phyloP scores from a whole-genome alignment of 345 rosid genomes.

The Psidium friedrichsthalianum region DNA sequence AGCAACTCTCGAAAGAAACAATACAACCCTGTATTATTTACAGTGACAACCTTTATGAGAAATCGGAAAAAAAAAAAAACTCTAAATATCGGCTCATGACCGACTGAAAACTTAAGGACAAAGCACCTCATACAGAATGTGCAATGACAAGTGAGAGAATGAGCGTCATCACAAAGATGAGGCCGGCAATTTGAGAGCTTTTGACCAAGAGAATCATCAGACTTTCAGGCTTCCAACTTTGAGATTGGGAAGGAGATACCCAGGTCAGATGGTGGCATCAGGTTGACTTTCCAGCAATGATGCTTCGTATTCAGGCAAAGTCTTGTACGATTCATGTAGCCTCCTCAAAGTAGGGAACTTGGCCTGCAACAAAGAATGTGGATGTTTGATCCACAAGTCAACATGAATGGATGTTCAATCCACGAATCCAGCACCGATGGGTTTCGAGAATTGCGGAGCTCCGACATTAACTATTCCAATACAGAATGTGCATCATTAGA shows the following conservation, averaged over 20 bases:
- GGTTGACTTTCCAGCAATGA: slow-evolving; percentile 37
- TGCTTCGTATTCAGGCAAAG: slow-evolving; percentile 30
- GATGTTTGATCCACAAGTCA: neutral
- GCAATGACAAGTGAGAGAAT: neutral
- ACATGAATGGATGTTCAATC: neutral
- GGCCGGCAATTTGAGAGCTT: neutral
- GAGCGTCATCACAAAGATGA: neutral
- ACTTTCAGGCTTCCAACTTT: neutral
- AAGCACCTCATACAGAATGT: neutral
- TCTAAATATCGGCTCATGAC: neutral
- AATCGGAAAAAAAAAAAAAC: neutral
- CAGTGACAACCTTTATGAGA: neutral
- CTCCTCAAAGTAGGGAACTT: slow-evolving; percentile 29
- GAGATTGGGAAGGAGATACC: neutral
- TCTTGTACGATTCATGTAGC: slow-evolving; percentile 24
- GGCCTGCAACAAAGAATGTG: slow-evolving; percentile 20
- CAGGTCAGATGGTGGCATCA: slow-evolving; percentile 13
- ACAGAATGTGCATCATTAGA: neutral
- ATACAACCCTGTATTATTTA: neutral
- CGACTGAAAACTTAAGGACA: neutral
- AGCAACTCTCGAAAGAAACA: neutral
- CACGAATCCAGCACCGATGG: neutral
- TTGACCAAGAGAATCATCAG: neutral
- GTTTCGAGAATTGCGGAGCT: neutral
- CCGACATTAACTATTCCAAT: neutral